Base-by-base conservation (phyloP, 2,329 filamentous ascomycete genomes). In the Colletotrichum australisinense region DNA sequence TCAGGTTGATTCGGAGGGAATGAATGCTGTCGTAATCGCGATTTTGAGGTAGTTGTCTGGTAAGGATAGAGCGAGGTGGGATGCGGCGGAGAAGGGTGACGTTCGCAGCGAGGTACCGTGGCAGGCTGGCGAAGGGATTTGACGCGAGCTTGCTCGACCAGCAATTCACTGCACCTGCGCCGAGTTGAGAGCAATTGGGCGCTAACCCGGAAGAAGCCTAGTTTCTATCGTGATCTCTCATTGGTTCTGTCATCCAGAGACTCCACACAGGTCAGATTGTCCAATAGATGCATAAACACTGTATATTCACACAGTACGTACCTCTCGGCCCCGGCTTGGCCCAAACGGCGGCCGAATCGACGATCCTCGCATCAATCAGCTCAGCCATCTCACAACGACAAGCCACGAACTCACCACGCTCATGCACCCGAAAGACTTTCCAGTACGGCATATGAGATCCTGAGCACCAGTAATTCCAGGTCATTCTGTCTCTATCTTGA, bases 111-210 rank as follows among this genome's bases (percentile, higher is more conserved):
- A 53, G 55, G 52, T 55, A 32, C 56, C 46, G 28, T 69, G 69
- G 60, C 35, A 38, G 70, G 46, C 70, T 30, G 35, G 56, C n/a
- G 67, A 73, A 73, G 67, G 71, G 71, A 73, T 71, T 73, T 73
- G 71, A 73, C 62, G 71, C 71, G 71, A 65, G 69, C 60, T 53
- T 72, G 59, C 53, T 63, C 22, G 11, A 46, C 53, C 46, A 65
- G 55, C 71, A 66, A 66, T 57, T 26, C 22, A 63, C 19, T 71
- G 56, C 63, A 73, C 62, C 67, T 52, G 62, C 62, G 22, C 22
- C 62, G 24, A 57, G 28, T 35, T 63, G 30, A 14, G 38, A 59
- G 58, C 70, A 60, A 70, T 73, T 70, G 55, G 9, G 14, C 55
- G 55, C 67, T 70, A 70, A 60, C 32, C 42, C 46, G 22, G 1